Evolutionary conservation across 2,329 filamentous ascomycete species (phyloP).

Genomic region (Curvularia sp.): DNA sequence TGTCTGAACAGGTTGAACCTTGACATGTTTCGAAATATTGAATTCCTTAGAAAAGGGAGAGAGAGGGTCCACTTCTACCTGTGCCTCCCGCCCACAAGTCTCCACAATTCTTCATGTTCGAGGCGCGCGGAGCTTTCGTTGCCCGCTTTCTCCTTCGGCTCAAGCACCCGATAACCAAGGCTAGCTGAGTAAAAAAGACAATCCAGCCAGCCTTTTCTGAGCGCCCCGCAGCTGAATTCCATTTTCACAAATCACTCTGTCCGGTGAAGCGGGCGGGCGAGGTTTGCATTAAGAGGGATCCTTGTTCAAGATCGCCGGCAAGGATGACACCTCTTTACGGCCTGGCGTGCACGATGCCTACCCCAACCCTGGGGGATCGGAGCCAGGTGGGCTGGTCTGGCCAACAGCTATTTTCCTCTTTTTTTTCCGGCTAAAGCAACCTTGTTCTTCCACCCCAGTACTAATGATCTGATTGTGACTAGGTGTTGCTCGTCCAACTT

Average conservation of each 20-base stretch:
- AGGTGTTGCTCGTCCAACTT: background rate
- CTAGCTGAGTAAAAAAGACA: background rate
- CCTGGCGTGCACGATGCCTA: constrained; percentile 18
- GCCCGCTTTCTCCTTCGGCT: background rate
- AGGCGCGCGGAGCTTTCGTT: constrained; percentile 3
- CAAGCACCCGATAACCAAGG: too few relatives aligned
- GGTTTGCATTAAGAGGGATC: constrained; percentile 9
- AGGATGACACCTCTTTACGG: constrained; percentile 1
- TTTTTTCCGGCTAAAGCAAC: background rate
- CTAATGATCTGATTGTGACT: background rate
- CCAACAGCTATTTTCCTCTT: background rate
- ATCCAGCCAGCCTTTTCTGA: background rate
- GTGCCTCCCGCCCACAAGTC: background rate
- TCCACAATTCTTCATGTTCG: background rate
- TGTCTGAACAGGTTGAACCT: constrained; percentile 12
- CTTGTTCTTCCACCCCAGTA: background rate
- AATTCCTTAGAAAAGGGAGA: constrained; percentile 4
- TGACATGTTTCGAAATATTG: constrained; percentile 19
- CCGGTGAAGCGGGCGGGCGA: constrained; percentile 7
- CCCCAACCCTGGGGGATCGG: constrained; percentile 13
- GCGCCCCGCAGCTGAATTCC: constrained; percentile 2
- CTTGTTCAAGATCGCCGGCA: constrained; percentile 4
- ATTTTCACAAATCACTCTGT: background rate
- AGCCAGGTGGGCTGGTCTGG: constrained; percentile 12
- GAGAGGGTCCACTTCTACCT: background rate